These are phyloP conservation scores for Alternaria conjuncta DNA, from an alignment of 2,329 filamentous ascomycete genomes.

Conservation along the genomic window DNA sequence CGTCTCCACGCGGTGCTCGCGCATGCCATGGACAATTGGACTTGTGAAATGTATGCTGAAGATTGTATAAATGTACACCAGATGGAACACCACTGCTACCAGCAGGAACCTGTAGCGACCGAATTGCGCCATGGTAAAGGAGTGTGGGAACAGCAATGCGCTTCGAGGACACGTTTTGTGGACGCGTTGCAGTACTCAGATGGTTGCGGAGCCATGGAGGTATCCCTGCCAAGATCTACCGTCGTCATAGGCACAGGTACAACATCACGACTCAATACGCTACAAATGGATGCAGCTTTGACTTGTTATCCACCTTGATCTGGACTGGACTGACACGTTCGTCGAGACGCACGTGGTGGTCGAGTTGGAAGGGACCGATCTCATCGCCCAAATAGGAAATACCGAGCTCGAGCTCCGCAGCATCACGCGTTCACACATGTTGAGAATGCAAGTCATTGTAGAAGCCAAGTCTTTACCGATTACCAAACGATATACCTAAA, in stretches of 20 bases:
- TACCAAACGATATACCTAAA: conserved; percentile 14
- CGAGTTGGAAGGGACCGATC: neutral
- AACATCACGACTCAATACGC: neutral
- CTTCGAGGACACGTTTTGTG: conserved; percentile 29
- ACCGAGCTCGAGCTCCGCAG: conserved; percentile 19
- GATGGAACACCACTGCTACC: conserved; percentile 88
- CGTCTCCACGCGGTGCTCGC: conserved; percentile 74
- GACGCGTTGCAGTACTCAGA: conserved; percentile 35
- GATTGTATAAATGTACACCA: conserved; percentile 86
- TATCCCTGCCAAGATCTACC: conserved; percentile 26
- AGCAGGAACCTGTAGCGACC: conserved; percentile 83
- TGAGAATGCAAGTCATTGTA: conserved; percentile 15
- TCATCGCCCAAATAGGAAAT: conserved; percentile 14
- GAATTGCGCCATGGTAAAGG: conserved; percentile 58
- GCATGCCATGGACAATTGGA: conserved; percentile 96
- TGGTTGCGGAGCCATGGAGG: conserved; percentile 28
- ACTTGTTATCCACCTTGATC: neutral
- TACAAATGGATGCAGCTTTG: neutral
- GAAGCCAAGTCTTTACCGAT: conserved; percentile 1
- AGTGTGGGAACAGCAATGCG: conserved; percentile 31
- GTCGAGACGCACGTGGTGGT: neutral
- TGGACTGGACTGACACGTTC: neutral
- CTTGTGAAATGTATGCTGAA: conserved; percentile 99
- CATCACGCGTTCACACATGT: neutral
- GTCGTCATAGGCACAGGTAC: conserved; percentile 1